phyloP scores from a whole-genome alignment of 495 filamentous ascomycete genomes.

The Neurospora sp. region DNA sequence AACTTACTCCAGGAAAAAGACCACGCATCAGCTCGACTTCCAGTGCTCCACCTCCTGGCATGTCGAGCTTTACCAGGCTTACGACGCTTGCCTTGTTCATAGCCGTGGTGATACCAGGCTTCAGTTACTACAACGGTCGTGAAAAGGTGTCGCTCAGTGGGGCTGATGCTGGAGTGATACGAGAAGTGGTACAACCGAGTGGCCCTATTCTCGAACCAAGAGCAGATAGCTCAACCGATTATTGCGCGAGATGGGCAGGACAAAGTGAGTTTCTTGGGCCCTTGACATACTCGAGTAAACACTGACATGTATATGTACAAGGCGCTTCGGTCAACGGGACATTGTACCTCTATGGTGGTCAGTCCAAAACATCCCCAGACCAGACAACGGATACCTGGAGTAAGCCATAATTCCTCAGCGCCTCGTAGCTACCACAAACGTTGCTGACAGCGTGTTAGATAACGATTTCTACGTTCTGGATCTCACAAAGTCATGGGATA shows the following conservation, averaged over 20 bases:
- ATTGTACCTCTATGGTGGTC: constrained; percentile 65
- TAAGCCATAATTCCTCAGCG: constrained; percentile 23
- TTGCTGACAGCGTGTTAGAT: constrained; percentile 33
- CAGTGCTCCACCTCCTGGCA: constrained; percentile 28
- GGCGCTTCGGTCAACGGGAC: constrained; percentile 57
- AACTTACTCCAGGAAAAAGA: constrained; percentile 22
- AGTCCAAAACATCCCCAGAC: constrained; percentile 37
- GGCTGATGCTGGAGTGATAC: constrained; percentile 37
- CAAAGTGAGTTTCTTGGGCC: constrained; percentile 38
- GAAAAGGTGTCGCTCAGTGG: constrained; percentile 24
- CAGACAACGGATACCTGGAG: constrained; percentile 56
- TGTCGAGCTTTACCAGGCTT: constrained; percentile 29
- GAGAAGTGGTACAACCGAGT: constrained; percentile 9
- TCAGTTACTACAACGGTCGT: constrained; percentile 30
- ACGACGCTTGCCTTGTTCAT: constrained; percentile 42
- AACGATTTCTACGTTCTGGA: constrained; percentile 61
- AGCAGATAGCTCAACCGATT: constrained; percentile 37
- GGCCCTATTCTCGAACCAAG: constrained; percentile 25
- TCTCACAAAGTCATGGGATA: constrained; percentile 56
- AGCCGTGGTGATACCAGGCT: constrained; percentile 39
- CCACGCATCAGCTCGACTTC: constrained; percentile 31
- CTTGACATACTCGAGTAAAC: neutral
- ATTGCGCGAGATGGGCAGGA: constrained; percentile 59
- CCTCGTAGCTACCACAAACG: neutral
- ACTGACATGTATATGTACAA: constrained; percentile 10